These are phyloP conservation scores for Agaricus sinodeliciosus DNA, from an alignment of 768 basidiomycete genomes.

Conservation along the genomic window DNA sequence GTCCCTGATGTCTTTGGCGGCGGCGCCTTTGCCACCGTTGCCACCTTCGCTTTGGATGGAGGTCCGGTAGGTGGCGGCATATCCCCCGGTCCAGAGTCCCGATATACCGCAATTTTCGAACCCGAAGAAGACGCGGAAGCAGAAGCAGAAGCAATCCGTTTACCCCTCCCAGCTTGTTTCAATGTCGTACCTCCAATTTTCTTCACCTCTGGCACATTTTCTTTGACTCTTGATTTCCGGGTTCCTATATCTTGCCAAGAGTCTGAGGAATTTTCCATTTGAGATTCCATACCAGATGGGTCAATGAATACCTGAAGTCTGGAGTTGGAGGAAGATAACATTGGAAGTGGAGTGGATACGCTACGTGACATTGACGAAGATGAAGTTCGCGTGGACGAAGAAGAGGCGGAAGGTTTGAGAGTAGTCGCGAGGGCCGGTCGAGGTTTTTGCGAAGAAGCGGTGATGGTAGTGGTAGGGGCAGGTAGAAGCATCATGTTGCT, in stretches of 20 bases:
- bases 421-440: conserved; percentile 34
- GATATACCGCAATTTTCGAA: conserved; percentile 59
- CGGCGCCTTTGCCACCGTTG: not conserved
- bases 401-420: conserved; percentile 30
- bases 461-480: conserved; percentile 20
- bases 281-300: conserved; percentile 45
- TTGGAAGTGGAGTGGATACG: conserved; percentile 20
- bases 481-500: conserved; percentile 33
- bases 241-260: conserved; percentile 72
- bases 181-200: conserved; percentile 64
- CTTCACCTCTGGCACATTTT: conserved; percentile 66
- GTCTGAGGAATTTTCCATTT: conserved; percentile 34
- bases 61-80: conserved; percentile 31
- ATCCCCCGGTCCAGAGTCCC: conserved; percentile 50
- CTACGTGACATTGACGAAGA: conserved; percentile 13
- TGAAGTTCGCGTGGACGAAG: conserved; percentile 19
- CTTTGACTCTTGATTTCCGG: conserved; percentile 72
- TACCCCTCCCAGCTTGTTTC: conserved; percentile 52
- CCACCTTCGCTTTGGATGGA: conserved; percentile 15
- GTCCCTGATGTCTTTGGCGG: conserved; percentile 17
- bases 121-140: conserved; percentile 22
- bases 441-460: conserved; percentile 25
- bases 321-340: conserved; percentile 39
- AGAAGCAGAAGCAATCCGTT: conserved; percentile 39
- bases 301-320: conserved; percentile 72